Percentiles rank a stretch among this genome's conserved stretches.
Evolutionary conservation across 2,329 filamentous ascomycete genomes (phyloP).

Genomic region (Hirsutella minnesotensis): DNA sequence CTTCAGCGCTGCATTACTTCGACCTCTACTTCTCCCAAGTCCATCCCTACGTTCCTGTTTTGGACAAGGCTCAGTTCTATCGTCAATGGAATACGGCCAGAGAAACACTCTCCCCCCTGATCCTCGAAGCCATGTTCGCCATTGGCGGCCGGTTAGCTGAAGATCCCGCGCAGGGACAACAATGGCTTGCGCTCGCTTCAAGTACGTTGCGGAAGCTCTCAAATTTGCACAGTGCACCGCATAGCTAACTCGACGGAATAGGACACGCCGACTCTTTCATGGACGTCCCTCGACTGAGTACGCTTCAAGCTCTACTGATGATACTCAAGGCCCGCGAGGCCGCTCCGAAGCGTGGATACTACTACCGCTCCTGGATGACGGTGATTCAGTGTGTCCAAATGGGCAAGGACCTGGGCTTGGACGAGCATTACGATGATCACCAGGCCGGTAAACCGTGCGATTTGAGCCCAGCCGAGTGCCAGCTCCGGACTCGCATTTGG

Average conservation of each 20-base stretch:
- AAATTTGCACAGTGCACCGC: not conserved
- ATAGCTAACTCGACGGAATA: conserved; percentile 19
- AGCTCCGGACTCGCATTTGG: conserved; percentile 80
- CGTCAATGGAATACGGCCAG: conserved; percentile 80
- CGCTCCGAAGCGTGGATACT: conserved; percentile 88
- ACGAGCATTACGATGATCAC: conserved; percentile 77
- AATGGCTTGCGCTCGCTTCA: conserved; percentile 84
- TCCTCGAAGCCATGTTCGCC: conserved; percentile 84
- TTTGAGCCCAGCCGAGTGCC: conserved; percentile 60
- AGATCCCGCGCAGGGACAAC: conserved; percentile 72
- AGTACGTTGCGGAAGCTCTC: conserved; percentile 36
- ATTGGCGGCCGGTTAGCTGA: conserved; percentile 77
- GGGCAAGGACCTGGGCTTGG: conserved; percentile 80
- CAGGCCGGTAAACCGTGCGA: conserved; percentile 59
- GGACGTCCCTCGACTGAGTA: conserved; percentile 81
- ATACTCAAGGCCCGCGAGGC: conserved; percentile 85
- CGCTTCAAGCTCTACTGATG: conserved; percentile 79
- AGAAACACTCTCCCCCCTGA: conserved; percentile 74
- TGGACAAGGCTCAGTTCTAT: conserved; percentile 74
- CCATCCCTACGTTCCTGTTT: conserved; percentile 83
- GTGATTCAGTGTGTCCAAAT: conserved; percentile 86
- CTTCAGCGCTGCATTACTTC: conserved; percentile 73
- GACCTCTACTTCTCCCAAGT: conserved; percentile 83
- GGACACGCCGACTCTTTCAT: conserved; percentile 89
- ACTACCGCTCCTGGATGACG: conserved; percentile 95